These are phyloP conservation scores for Cladosporium oxysporum DNA, from an alignment of 2,329 filamentous ascomycete species.

Conservation along the genomic window DNA sequence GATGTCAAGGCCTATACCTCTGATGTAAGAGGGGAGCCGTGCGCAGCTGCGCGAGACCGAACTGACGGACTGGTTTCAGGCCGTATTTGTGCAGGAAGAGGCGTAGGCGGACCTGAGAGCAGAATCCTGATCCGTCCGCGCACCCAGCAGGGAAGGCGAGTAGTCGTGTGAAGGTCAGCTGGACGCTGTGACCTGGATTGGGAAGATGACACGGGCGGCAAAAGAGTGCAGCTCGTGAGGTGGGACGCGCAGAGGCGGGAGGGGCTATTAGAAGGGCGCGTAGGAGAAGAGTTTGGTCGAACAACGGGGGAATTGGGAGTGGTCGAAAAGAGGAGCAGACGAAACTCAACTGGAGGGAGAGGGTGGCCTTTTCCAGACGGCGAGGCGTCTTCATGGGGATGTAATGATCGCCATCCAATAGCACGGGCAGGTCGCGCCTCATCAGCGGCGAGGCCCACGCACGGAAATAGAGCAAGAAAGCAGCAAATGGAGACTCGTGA, in stretches of 20 bases:
- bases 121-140: conserved; percentile 1
- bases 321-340: neutral
- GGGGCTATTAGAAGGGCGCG: neutral
- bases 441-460: conserved; percentile 16
- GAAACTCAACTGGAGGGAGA: conserved; percentile 5
- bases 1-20: conserved; percentile 4
- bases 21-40: conserved; percentile 15
- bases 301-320: neutral
- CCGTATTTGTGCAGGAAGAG: conserved; percentile 14
- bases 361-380: neutral
- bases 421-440: conserved; percentile 11
- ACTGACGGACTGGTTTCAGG: conserved; percentile 6
- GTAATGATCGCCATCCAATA: conserved; percentile 17
- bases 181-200: neutral
- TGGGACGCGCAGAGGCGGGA: neutral
- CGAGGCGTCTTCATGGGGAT: conserved; percentile 3
- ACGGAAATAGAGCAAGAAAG: conserved; percentile 20
- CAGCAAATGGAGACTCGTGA: neutral
- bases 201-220: conserved; percentile 17
- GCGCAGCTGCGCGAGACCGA: conserved; percentile 5
- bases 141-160: neutral
- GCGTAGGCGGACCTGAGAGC: conserved; percentile 6
- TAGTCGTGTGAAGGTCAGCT: conserved; percentile 8
- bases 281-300: neutral
- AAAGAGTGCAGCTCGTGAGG: conserved; percentile 6